Evolutionary conservation across 345 rosid genomes (phyloP), one percentile per base, ranked within the genome.

Genomic region (Brassica cretica): DNA sequence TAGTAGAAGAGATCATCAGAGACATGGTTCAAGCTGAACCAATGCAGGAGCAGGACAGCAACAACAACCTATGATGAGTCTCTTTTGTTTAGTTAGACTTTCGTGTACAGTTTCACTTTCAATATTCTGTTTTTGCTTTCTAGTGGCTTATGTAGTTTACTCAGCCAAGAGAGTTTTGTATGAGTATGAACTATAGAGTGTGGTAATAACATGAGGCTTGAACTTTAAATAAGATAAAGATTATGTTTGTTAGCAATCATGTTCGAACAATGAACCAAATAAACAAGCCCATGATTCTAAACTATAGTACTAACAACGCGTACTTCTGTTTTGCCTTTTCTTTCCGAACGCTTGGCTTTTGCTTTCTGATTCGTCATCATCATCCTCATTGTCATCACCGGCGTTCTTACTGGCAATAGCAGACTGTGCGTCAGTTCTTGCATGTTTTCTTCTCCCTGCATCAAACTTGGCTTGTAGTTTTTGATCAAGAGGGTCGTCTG

Each of bases 401-500:
- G 25, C 29, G 21, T 39, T 75, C 8, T 80, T 80, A 16, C 56
- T 35, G 64, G 70, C 72, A 14, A 53, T 74, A 9, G 49, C 39
- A 2, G 81, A 66, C 39, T 78, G 87, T 64, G 77, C 83, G 0
- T 27, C 19, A 2, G 6, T 51, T 80, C 85, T 82, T 8, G 85
- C 85, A 46, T 82, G 41, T 67, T 84, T 87, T 81, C 88, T 83
- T 84, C 79, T 87, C n/a, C 82, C 87, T 37, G 85, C 86, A 80
- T 82, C 85, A 72, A 92, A 74, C 78, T 84, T 90, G 46, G 89
- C 88, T 73, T 73, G 87, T 30, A 90, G 73, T 67, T 82, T 92
- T 64, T 88, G 84, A 73, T 83, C 89, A 1, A 88, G 81, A 1
- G 93, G 94, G 66, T 90, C 84, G 44, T 89, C 83, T 37, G 80